Evolutionary conservation across 495 filamentous ascomycete species (phyloP).

Genomic region (Penicillium pulvis): DNA sequence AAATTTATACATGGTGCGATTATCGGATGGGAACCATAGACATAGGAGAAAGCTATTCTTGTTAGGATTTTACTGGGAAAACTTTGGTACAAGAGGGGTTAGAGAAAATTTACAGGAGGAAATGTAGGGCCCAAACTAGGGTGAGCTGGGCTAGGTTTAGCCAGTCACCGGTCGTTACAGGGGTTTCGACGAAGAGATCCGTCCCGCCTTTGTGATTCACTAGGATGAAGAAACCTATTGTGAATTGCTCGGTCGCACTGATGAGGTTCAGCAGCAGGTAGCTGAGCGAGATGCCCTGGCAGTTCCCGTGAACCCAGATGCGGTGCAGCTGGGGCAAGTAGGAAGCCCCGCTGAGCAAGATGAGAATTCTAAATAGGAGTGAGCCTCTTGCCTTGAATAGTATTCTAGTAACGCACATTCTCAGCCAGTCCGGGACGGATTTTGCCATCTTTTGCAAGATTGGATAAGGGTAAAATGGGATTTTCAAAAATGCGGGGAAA

Average conservation of each 20-base stretch:
- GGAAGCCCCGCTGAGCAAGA: not conserved
- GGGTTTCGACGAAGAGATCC: not conserved
- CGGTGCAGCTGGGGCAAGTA: not conserved
- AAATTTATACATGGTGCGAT: too few relatives aligned
- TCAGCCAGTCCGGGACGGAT: not conserved
- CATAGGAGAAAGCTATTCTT: too few relatives aligned
- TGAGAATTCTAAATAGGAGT: not conserved
- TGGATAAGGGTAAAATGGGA: not conserved
- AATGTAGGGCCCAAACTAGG: too few relatives aligned
- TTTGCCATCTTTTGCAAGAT: not conserved
- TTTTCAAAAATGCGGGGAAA: not conserved
- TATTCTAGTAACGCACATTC: not conserved
- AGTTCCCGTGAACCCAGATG: not conserved
- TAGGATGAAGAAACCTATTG: not conserved
- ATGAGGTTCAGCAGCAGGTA: not conserved
- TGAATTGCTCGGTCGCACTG: not conserved
- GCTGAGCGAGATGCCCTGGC: not conserved
- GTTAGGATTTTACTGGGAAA: too few relatives aligned
- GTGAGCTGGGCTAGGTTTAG: not conserved
- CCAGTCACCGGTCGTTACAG: not conserved
- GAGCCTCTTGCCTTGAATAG: not conserved
- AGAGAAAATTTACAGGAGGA: too few relatives aligned
- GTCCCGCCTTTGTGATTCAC: not conserved
- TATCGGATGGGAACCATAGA: too few relatives aligned
- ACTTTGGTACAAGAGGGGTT: too few relatives aligned